Conservation (phyloP, 164 flowering plant genomes). For the Magnolia sinica region DNA sequence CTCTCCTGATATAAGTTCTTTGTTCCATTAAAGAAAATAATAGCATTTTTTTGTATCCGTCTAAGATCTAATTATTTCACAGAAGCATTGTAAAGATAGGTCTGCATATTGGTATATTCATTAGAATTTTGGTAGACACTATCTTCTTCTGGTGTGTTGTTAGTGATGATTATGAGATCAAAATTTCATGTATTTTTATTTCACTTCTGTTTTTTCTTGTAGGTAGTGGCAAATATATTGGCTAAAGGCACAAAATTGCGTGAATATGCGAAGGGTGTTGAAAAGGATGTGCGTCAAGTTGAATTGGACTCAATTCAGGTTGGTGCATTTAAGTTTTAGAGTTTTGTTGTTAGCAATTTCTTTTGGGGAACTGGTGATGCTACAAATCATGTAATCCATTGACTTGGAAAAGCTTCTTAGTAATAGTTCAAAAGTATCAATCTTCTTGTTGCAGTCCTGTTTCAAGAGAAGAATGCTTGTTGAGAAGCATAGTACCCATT, state of each 20-base stretch:
- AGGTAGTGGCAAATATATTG: slow-evolving; percentile 88
- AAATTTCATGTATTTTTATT: not conserved
- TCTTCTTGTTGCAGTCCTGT: not conserved
- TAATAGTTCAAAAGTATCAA: not conserved
- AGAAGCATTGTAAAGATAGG: not conserved
- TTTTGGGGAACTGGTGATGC: not conserved
- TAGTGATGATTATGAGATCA: not conserved
- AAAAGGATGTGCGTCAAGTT: slow-evolving; percentile 76
- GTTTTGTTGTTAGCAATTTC: not conserved
- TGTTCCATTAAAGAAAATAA: not conserved
- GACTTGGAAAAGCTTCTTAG: not conserved
- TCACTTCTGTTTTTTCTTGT: slow-evolving; percentile 8
- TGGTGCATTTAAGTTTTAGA: not conserved
- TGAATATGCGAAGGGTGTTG: slow-evolving; percentile 85
- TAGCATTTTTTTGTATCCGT: not conserved
- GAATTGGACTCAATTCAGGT: slow-evolving; percentile 97
- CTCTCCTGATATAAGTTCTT: not conserved
- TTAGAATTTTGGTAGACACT: not conserved
- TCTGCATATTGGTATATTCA: not conserved
- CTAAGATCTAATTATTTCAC: not conserved
- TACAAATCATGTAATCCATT: not conserved
- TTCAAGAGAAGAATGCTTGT: not conserved
- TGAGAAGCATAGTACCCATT: not conserved
- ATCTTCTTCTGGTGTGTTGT: not conserved
- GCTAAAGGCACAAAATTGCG: slow-evolving; percentile 79